A percentile compares a stretch with the other conserved stretches of the same genome.
These are phyloP conservation scores for Fragaria ananassa DNA, from an alignment of 306 rosid genomes.

Conservation along the genomic window DNA sequence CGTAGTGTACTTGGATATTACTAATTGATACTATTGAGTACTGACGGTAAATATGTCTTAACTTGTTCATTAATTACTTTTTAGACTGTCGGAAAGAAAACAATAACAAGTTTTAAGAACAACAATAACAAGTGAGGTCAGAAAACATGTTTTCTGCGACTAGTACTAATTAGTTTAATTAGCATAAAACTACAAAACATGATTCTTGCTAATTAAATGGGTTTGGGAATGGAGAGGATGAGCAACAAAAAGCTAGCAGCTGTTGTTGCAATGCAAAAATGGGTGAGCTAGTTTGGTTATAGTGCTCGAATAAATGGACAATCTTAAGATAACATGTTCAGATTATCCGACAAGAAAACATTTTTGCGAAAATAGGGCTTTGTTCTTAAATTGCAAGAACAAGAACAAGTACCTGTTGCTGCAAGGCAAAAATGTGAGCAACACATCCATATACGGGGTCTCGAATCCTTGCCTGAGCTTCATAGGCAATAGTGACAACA, in stretches of 20 bases:
- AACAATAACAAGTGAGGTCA: background rate
- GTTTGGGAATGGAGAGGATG: background rate
- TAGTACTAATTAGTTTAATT: background rate
- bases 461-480: constrained; percentile 87
- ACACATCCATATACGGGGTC: constrained; percentile 99
- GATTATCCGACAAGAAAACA: background rate
- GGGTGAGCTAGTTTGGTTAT: background rate
- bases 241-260: background rate
- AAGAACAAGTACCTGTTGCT: constrained; percentile 65
- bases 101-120: background rate
- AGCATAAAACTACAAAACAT: background rate
- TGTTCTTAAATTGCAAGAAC: background rate
- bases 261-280: background rate
- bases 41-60: background rate
- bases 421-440: constrained; percentile 88
- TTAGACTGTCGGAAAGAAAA: background rate
- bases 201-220: background rate
- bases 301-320: background rate
- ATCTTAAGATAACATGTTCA: background rate
- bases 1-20: background rate
- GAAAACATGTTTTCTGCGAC: background rate
- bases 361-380: background rate
- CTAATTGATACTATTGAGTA: background rate
- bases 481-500: constrained; percentile 87
- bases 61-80: background rate